Evolutionary conservation across 345 rosid genomes (phyloP).

Genomic region (Heritiera littoralis): DNA sequence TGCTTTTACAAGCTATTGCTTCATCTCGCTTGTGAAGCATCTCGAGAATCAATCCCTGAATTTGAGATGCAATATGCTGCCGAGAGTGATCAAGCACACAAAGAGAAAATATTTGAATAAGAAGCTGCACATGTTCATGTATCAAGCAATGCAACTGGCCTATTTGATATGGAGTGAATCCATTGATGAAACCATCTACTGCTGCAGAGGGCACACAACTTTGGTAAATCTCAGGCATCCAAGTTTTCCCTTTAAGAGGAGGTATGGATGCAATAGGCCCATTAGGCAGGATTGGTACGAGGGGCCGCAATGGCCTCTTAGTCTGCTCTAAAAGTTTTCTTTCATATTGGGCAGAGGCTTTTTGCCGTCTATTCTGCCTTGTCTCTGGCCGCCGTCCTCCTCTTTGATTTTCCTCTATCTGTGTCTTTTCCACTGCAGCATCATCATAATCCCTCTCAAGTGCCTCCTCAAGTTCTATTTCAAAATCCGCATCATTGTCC

Average conservation of each 20-base stretch:
- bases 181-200: conserved; percentile 41
- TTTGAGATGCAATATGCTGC: conserved; percentile 63
- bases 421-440: conserved; percentile 37
- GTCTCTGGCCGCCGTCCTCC: conserved; percentile 67
- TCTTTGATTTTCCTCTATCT: conserved; percentile 31
- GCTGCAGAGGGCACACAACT: conserved; percentile 30
- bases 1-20: conserved; percentile 46
- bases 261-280: conserved; percentile 37
- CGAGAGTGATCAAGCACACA: conserved; percentile 72
- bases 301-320: conserved; percentile 74
- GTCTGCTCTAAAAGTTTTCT: conserved; percentile 57
- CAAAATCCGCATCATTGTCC: conserved; percentile 87
- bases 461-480: conserved; percentile 89
- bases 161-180: conserved; percentile 67
- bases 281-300: conserved; percentile 60
- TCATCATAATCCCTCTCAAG: conserved; percentile 89
- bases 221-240: conserved; percentile 32
- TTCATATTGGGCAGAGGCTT: conserved; percentile 42
- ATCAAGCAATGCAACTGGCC: conserved; percentile 78
- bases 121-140: conserved; percentile 88
- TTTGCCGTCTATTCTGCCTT: conserved; percentile 75
- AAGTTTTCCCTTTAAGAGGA: conserved; percentile 28
- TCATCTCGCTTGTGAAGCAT: conserved; percentile 63
- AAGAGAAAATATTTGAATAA: conserved; percentile 82
- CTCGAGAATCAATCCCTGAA: conserved; percentile 68